A percentile compares a stretch with the other conserved stretches of the same genome.
phyloP scores from a whole-genome alignment of 208 protist species.

The Trypanosoma melophagium region DNA sequence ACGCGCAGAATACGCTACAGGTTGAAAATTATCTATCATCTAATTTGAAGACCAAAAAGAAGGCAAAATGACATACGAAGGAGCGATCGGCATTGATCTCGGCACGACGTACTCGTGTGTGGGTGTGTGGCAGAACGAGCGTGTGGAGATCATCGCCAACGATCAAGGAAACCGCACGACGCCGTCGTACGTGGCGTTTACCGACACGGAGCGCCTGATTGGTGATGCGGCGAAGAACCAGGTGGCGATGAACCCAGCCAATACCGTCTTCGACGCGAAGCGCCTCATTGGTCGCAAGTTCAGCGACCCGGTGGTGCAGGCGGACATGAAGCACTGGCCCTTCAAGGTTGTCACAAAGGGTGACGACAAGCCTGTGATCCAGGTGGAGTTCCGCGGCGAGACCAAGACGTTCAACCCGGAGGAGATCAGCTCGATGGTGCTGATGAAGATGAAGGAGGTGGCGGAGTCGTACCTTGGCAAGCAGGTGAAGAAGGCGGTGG shows the following conservation, averaged over 20 bases:
- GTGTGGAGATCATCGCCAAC: slow-evolving; percentile 99
- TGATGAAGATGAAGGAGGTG: slow-evolving; percentile 93
- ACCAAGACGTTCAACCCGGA: slow-evolving; percentile 94
- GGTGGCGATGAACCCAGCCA: slow-evolving; percentile 75
- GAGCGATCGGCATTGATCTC: slow-evolving; percentile 90
- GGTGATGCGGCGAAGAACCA: slow-evolving; percentile 97
- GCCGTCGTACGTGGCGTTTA: slow-evolving; percentile 99
- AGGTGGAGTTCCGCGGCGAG: slow-evolving; percentile 67
- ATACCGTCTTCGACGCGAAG: slow-evolving; percentile 95
- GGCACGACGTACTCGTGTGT: slow-evolving; percentile 97
- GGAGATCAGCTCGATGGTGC: slow-evolving; percentile 96
- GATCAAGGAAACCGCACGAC: slow-evolving; percentile 99
- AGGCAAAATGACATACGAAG: slow-evolving; percentile 38
- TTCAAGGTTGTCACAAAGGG: slow-evolving; percentile 84
- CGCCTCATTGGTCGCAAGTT: slow-evolving; percentile 93
- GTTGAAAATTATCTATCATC: too few relatives aligned
- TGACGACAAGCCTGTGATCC: slow-evolving; percentile 46
- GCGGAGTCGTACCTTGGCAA: slow-evolving; percentile 96
- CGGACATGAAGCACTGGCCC: slow-evolving; percentile 93
- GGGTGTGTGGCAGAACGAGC: slow-evolving; percentile 93
- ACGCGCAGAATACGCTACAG: too few relatives aligned
- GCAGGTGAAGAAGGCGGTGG: slow-evolving; percentile 93
- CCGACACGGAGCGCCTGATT: slow-evolving; percentile 94
- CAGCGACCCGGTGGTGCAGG: slow-evolving; percentile 88
- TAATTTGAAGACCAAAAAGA: too few relatives aligned